Conservation (phyloP, 495 filamentous ascomycete species). For the Penicillium chermesinum region DNA sequence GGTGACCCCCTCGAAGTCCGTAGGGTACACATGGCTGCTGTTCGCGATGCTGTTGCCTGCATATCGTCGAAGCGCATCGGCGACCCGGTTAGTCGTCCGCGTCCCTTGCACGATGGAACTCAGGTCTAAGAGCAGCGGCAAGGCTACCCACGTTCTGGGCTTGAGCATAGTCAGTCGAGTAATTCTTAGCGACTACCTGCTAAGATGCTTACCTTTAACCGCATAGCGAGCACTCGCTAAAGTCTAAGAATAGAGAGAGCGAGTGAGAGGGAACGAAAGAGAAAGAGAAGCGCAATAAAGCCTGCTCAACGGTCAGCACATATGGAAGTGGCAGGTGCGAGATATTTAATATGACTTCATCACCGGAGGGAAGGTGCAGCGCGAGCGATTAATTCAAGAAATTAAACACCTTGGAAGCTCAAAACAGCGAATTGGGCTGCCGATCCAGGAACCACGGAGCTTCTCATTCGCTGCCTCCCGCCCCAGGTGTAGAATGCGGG, state of each 20-base stretch:
- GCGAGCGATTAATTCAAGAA: background rate
- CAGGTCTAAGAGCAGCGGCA: slow-evolving; percentile 15
- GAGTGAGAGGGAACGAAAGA: too few relatives aligned
- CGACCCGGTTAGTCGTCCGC: slow-evolving; percentile 9
- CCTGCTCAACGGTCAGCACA: background rate
- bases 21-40: slow-evolving; percentile 38
- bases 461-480: too few relatives aligned
- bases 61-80: slow-evolving; percentile 10
- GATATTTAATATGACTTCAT: background rate
- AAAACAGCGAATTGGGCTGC: slow-evolving; percentile 5
- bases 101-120: slow-evolving; percentile 5
- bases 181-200: background rate
- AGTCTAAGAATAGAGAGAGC: too few relatives aligned
- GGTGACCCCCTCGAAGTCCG: slow-evolving; percentile 45
- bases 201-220: background rate
- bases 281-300: too few relatives aligned
- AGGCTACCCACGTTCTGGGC: slow-evolving; percentile 7
- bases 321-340: background rate
- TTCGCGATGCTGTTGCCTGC: slow-evolving; percentile 7
- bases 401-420: background rate
- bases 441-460: slow-evolving; percentile 21
- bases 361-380: background rate
- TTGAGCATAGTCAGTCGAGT: slow-evolving; percentile 4
- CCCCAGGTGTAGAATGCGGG: slow-evolving; percentile 20
- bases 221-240: too few relatives aligned